phyloP scores from a whole-genome alignment of 1,284 basidiomycete species.

The Entoloma clypeatum region DNA sequence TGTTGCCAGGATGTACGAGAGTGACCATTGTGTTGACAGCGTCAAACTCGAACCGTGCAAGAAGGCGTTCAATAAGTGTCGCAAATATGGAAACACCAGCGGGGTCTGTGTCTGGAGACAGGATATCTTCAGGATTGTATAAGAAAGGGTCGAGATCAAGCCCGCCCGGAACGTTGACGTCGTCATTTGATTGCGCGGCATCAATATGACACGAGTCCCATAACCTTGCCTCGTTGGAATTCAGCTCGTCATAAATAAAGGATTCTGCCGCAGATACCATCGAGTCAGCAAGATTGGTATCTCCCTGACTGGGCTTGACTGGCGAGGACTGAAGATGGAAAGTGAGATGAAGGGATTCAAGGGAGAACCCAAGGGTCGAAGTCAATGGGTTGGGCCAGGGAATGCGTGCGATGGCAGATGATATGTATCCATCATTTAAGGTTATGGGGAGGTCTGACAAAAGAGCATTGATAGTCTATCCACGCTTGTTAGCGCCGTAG shows the following conservation, averaged over 20 bases:
- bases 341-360: constrained; percentile 59
- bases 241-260: constrained; percentile 81
- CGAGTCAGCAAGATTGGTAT: constrained; percentile 63
- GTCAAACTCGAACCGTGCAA: constrained; percentile 79
- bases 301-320: constrained; percentile 12
- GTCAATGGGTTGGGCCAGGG: constrained; percentile 75
- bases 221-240: constrained; percentile 65
- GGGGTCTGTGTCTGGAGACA: constrained; percentile 51
- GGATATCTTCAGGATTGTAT: constrained; percentile 36
- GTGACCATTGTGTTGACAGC: constrained; percentile 67
- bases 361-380: constrained; percentile 64
- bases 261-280: constrained; percentile 79
- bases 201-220: constrained; percentile 63
- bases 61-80: constrained; percentile 76
- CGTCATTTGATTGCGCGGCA: constrained; percentile 28
- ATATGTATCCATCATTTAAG: constrained; percentile 69
- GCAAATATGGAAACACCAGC: constrained; percentile 82
- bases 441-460: constrained; percentile 67
- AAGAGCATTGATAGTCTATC: constrained; percentile 76
- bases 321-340: constrained; percentile 44
- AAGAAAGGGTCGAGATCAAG: constrained; percentile 58
- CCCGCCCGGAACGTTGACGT: constrained; percentile 57
- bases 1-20: constrained; percentile 55
- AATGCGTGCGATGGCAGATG: constrained; percentile 71
- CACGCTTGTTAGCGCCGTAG: background rate